phyloP scores from a whole-genome alignment of 352 stramenopile species.

The Phytopythium mirpurense region DNA sequence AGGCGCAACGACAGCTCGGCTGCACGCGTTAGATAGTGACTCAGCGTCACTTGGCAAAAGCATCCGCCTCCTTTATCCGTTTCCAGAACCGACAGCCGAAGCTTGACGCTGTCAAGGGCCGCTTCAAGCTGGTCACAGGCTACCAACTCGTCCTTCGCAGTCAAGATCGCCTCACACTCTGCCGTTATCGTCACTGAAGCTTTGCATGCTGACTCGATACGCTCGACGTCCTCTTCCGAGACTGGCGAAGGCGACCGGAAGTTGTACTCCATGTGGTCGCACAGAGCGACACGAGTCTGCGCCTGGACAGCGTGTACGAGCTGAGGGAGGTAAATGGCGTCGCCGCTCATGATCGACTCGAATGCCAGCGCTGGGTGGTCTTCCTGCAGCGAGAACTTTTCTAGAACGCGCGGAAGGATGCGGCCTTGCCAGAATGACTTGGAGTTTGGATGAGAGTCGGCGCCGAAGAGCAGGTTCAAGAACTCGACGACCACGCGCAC shows the following conservation, averaged over 20 bases:
- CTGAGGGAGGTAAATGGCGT: constrained; percentile 44
- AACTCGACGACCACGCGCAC: constrained; percentile 31
- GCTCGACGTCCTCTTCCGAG: constrained; percentile 14
- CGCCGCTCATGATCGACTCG: constrained; percentile 29
- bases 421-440: constrained; percentile 44
- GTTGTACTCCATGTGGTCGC: constrained; percentile 27
- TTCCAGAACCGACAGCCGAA: constrained; percentile 38
- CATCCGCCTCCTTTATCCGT: background rate
- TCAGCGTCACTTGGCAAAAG: constrained; percentile 13
- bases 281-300: constrained; percentile 24
- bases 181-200: constrained; percentile 19
- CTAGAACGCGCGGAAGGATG: constrained; percentile 34
- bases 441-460: constrained; percentile 15
- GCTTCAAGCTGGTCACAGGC: constrained; percentile 15
- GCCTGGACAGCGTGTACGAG: constrained; percentile 41
- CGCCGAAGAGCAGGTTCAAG: constrained; percentile 51
- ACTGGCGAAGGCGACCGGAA: constrained; percentile 27
- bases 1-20: constrained; percentile 31
- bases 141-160: constrained; percentile 15
- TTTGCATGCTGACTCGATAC: constrained; percentile 13
- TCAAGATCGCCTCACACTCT: constrained; percentile 21
- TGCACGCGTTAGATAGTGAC: constrained; percentile 29
- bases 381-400: constrained; percentile 33
- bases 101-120: constrained; percentile 28
- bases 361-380: constrained; percentile 8